These are phyloP conservation scores for Mallotus japonicus DNA, from an alignment of 441 rosid genomes.

Conservation along the genomic window DNA sequence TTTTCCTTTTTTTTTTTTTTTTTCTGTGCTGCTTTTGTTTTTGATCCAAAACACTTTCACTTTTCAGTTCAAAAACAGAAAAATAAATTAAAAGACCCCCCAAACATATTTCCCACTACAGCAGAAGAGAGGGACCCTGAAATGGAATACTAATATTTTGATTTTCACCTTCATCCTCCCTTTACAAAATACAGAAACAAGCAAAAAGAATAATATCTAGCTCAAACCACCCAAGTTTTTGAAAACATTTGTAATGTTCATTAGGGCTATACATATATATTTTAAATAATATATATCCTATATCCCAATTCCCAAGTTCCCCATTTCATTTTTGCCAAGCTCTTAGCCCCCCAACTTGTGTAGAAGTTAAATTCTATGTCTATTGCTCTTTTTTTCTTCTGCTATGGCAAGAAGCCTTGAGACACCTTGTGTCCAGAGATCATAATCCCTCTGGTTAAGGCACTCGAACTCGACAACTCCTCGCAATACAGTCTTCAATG, in stretches of 20 bases:
- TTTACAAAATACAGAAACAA: conserved; percentile 28
- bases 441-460: conserved; percentile 65
- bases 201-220: conserved; percentile 17
- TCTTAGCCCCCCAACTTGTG: background rate
- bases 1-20: background rate
- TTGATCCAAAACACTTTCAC: conserved; percentile 22
- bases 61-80: conserved; percentile 30
- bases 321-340: background rate
- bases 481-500: no score
- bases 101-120: background rate
- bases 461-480: no score
- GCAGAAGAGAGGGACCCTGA: background rate
- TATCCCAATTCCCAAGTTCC: conserved; percentile 19
- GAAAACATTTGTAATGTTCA: background rate
- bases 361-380: conserved; percentile 48
- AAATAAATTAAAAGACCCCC: background rate
- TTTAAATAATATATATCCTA: no score
- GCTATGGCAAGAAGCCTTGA: conserved; percentile 79
- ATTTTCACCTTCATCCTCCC: conserved; percentile 18
- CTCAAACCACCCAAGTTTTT: conserved; percentile 10
- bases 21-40: background rate
- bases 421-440: conserved; percentile 91
- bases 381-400: conserved; percentile 47
- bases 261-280: conserved; percentile 8
- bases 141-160: conserved; percentile 24